Conservation (phyloP, 306 rosid genomes). For the Parietaria judaica region DNA sequence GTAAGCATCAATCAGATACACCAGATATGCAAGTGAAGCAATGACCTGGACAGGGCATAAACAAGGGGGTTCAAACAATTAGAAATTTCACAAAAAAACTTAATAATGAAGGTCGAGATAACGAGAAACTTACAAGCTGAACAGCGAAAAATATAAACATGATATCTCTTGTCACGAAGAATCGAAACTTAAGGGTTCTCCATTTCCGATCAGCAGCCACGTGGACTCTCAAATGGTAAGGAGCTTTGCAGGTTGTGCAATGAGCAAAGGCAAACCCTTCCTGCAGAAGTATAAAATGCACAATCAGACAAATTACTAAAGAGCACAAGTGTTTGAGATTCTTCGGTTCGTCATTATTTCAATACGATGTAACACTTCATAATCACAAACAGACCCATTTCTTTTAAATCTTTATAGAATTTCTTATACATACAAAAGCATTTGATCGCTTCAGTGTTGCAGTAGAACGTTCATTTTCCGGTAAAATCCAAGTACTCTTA, state of each 20-base stretch:
- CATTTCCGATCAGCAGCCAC: conserved; percentile 92
- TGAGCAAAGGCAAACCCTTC: conserved; percentile 99
- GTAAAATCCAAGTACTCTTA: no score
- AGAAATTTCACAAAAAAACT: conserved; percentile 7
- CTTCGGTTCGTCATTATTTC: no score
- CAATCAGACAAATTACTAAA: conserved; percentile 19
- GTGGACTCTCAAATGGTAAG: conserved; percentile 93
- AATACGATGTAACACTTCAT: no score
- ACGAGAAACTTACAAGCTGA: conserved; percentile 73
- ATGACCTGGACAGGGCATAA: conserved; percentile 51
- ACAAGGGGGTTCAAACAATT: conserved; percentile 4
- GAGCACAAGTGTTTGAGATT: neutral
- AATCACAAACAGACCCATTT: no score
- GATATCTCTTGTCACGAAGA: conserved; percentile 94
- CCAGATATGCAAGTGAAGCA: conserved; percentile 75
- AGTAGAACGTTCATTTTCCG: no score
- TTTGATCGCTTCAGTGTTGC: no score
- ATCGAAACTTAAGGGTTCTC: conserved; percentile 92
- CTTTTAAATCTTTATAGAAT: no score
- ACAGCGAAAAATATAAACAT: conserved; percentile 76
- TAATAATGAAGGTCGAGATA: conserved; percentile 11
- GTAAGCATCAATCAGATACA: conserved; percentile 68
- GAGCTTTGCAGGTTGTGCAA: conserved; percentile 97
- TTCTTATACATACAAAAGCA: no score
- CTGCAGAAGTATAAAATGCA: conserved; percentile 40